Conservation (phyloP, 345 rosid genomes). For the Cardamine chenopodiifolia region DNA sequence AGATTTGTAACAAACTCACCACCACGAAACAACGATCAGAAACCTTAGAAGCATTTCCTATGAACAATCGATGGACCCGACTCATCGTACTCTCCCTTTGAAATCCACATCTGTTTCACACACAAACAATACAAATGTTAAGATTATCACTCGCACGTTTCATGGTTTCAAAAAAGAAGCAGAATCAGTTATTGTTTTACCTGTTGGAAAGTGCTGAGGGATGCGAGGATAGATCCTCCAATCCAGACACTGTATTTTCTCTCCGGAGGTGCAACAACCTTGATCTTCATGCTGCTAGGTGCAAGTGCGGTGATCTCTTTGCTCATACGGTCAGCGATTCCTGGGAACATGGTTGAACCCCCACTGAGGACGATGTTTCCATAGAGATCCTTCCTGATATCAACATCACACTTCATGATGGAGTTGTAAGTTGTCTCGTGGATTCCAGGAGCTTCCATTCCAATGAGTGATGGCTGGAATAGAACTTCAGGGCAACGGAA, state of each 20-base stretch:
- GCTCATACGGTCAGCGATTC: slow-evolving; percentile 53
- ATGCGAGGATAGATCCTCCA: slow-evolving; percentile 61
- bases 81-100: slow-evolving; percentile 62
- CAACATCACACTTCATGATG: slow-evolving; percentile 50
- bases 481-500: slow-evolving; percentile 56
- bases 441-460: slow-evolving; percentile 57
- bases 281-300: slow-evolving; percentile 50
- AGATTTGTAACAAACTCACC: slow-evolving; percentile 42
- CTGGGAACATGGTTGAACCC: slow-evolving; percentile 56
- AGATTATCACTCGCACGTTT: not conserved
- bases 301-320: slow-evolving; percentile 54
- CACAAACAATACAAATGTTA: slow-evolving; percentile 13
- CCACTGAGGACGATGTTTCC: slow-evolving; percentile 60
- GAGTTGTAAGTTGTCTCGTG: slow-evolving; percentile 51
- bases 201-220: slow-evolving; percentile 59
- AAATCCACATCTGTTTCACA: slow-evolving; percentile 58
- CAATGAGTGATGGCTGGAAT: slow-evolving; percentile 51
- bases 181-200: not conserved
- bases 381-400: slow-evolving; percentile 53
- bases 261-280: slow-evolving; percentile 60
- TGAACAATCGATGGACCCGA: slow-evolving; percentile 66
- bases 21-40: slow-evolving; percentile 10
- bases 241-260: slow-evolving; percentile 62
- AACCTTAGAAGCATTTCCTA: slow-evolving; percentile 58
- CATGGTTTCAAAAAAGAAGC: not conserved